Evolutionary conservation across 768 basidiomycete species (phyloP), one percentile per base, ranked within the genome.

Genomic region (Leccinellum albellum): DNA sequence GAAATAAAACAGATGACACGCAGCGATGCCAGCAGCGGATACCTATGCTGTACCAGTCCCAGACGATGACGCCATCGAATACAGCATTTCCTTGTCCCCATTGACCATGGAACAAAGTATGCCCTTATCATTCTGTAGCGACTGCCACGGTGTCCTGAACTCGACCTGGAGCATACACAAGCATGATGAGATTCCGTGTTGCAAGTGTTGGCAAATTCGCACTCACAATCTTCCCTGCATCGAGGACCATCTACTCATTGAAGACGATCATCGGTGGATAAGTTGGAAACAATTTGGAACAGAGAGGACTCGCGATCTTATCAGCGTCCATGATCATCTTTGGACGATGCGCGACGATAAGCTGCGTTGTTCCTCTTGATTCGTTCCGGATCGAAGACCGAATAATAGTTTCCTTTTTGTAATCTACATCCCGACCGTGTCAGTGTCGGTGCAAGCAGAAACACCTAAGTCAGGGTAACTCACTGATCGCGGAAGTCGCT

Each of bases 251-350:
- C 78, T 78, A 29, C 13, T 44, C 4, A 23, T 24, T 5, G 12
- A 32, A 17, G 3, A 17, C 51, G 15, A 12, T 15, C 6, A 14
- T 37, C 10, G 12, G 9, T 53, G 26, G 15, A 35, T n/a, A 45
- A 10, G n/a, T 1, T n/a, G 3, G 12, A 6, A 24, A 20, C 45
- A 8, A 44, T 20, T 14, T 21, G 6, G 31, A 15, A 17, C 29
- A 42, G 51, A 32, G 20, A n/a, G 6, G 6, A 23, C 71, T 48
- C 56, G 84, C 75, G 46, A 86, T 81, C 61, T 81, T 81, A 64
- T 86, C 84, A 4, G 82, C 80, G 51, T 84, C 83, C 74, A 83
- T 83, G 58, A 86, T 80, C 7, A 80, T 85, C 55, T 78, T 76
- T 8, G 82, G 64, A 17, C 84, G 76, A 66, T 85, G 83, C 1